These are phyloP conservation scores for Dendryphion nanum DNA, from an alignment of 2,329 filamentous ascomycete genomes.

Conservation along the genomic window DNA sequence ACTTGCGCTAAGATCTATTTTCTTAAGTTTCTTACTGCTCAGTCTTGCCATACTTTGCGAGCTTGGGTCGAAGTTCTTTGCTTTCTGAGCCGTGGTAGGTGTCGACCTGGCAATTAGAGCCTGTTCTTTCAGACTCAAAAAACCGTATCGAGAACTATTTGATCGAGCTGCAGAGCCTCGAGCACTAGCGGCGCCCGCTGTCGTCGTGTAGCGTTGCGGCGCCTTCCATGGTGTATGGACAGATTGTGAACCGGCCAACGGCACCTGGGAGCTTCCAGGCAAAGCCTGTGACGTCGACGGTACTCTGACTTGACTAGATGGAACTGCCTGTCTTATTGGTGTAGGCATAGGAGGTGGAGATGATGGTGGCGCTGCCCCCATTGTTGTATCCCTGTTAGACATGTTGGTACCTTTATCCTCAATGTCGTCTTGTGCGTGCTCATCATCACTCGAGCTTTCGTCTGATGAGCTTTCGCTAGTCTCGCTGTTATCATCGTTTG, in stretches of 20 bases:
- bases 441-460: neutral
- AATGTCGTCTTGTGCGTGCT: neutral
- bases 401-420: neutral
- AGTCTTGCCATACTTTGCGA: slow-evolving; percentile 6
- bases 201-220: slow-evolving; percentile 3
- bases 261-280: slow-evolving; percentile 5
- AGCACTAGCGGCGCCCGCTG: neutral
- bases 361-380: slow-evolving; percentile 6
- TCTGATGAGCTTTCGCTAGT: neutral
- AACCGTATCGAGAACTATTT: slow-evolving; percentile 4
- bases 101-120: slow-evolving; percentile 1
- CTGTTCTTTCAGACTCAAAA: slow-evolving; percentile 9
- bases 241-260: slow-evolving; percentile 1
- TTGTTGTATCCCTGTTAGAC: neutral
- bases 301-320: slow-evolving; percentile 5
- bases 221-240: neutral
- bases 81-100: neutral
- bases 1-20: slow-evolving; percentile 1
- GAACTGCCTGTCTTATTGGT: slow-evolving; percentile 6
- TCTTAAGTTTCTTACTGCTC: slow-evolving; percentile 1
- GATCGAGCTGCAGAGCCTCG: neutral
- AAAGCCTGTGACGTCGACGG: slow-evolving; percentile 10
- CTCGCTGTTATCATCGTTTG: too few relatives aligned
- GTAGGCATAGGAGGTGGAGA: slow-evolving; percentile 10
- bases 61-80: slow-evolving; percentile 7